A percentile compares a stretch with the other conserved stretches of the same genome.
Evolutionary conservation across 2,329 filamentous ascomycete genomes (phyloP).

Genomic region (Alternaria conjuncta): DNA sequence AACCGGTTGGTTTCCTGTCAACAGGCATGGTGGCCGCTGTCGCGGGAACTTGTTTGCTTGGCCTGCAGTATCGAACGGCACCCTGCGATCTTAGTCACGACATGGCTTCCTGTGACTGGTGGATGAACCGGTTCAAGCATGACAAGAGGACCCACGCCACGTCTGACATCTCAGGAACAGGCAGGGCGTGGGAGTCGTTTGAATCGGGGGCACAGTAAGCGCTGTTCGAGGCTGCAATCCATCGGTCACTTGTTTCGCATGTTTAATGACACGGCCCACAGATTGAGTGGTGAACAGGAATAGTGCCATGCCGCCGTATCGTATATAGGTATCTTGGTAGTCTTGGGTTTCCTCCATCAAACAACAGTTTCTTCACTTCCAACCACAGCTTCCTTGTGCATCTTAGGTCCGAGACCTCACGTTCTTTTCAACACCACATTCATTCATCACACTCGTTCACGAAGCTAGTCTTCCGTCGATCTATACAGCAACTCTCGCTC

Average conservation of each 20-base stretch:
- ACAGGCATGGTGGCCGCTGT: slow-evolving; percentile 33
- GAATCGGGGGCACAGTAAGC: slow-evolving; percentile 26
- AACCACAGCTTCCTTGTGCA: slow-evolving; percentile 33
- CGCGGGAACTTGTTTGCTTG: slow-evolving; percentile 22
- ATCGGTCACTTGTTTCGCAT: slow-evolving; percentile 39
- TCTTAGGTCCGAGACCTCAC: slow-evolving; percentile 48
- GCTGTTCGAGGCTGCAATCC: slow-evolving; percentile 26
- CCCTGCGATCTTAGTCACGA: slow-evolving; percentile 20
- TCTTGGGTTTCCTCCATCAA: slow-evolving; percentile 13
- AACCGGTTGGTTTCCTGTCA: slow-evolving; percentile 17
- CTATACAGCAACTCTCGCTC: slow-evolving; percentile 21
- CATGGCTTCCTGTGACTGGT: slow-evolving; percentile 29
- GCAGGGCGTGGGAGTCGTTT: slow-evolving; percentile 17
- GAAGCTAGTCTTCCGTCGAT: slow-evolving; percentile 42
- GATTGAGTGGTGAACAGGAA: slow-evolving; percentile 17
- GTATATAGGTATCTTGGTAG: slow-evolving; percentile 28
- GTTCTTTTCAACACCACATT: slow-evolving; percentile 39
- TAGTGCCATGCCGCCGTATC: slow-evolving; percentile 7
- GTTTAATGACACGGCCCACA: slow-evolving; percentile 47
- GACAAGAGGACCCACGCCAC: slow-evolving; percentile 23
- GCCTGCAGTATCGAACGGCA: slow-evolving; percentile 23
- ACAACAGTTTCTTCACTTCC: slow-evolving; percentile 33
- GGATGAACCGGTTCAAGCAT: slow-evolving; percentile 34
- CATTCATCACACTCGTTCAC: slow-evolving; percentile 39
- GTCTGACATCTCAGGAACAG: slow-evolving; percentile 21